Evolutionary conservation across 495 filamentous ascomycete genomes (phyloP).

Genomic region (Corynascus novoguineensis): DNA sequence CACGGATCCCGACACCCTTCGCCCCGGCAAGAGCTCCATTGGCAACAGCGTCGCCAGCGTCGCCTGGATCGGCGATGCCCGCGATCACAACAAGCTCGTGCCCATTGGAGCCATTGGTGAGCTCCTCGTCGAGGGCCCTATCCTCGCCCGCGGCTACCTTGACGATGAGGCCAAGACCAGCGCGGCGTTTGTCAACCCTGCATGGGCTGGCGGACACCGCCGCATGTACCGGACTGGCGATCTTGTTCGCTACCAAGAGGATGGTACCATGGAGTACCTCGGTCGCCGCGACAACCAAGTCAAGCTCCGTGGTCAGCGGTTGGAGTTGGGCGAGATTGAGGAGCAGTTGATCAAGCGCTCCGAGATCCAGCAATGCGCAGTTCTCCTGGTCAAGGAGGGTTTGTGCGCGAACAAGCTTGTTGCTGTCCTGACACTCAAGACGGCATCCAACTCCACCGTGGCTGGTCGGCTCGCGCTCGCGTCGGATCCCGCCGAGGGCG

Average conservation of each 20-base stretch:
- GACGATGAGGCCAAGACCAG: slow-evolving; percentile 33
- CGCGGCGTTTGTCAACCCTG: slow-evolving; percentile 30
- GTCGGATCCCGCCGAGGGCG: background rate
- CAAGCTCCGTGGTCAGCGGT: slow-evolving; percentile 36
- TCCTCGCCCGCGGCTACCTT: slow-evolving; percentile 41
- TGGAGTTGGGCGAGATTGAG: slow-evolving; percentile 33
- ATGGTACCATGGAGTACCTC: slow-evolving; percentile 30
- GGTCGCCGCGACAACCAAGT: slow-evolving; percentile 37
- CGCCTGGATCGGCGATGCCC: slow-evolving; percentile 51
- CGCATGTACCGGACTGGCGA: slow-evolving; percentile 49
- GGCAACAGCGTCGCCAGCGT: background rate
- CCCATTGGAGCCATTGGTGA: slow-evolving; percentile 47
- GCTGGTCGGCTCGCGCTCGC: slow-evolving; percentile 1
- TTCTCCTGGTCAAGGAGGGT: slow-evolving; percentile 6
- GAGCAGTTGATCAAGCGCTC: slow-evolving; percentile 6
- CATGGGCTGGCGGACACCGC: background rate
- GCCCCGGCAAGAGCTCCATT: background rate
- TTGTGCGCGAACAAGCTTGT: slow-evolving; percentile 4
- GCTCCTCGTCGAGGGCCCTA: slow-evolving; percentile 39
- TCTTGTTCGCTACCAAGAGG: slow-evolving; percentile 46
- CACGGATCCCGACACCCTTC: background rate
- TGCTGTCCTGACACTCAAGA: slow-evolving; percentile 1
- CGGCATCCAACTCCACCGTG: background rate
- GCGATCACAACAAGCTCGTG: slow-evolving; percentile 42
- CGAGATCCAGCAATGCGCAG: slow-evolving; percentile 4